Percentiles rank a stretch among this genome's conserved stretches.
Conservation (phyloP, 192 early-diverging fungal genomes). For the Podila horticola region DNA sequence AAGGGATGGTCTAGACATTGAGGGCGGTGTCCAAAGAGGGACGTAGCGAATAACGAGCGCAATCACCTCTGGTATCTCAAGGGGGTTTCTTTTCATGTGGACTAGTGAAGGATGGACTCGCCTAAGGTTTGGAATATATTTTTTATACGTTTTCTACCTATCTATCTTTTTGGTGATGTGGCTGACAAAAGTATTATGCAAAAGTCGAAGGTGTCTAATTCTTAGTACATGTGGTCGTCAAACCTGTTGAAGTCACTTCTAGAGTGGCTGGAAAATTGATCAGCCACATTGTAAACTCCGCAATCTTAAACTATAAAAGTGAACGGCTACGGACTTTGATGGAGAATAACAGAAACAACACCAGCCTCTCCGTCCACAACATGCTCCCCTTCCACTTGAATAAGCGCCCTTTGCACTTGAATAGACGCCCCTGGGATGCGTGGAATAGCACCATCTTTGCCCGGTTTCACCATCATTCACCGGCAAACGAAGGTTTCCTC, state of each 20-base stretch:
- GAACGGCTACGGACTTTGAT: not conserved
- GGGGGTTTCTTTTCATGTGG: too few relatives aligned
- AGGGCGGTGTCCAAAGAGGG: too few relatives aligned
- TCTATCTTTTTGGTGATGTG: not conserved
- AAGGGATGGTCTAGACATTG: too few relatives aligned
- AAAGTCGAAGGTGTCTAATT: not conserved
- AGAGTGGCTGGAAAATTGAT: slow-evolving; percentile 1
- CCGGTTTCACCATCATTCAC: not conserved
- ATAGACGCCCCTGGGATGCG: not conserved
- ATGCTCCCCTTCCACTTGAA: slow-evolving; percentile 3
- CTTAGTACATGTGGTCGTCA: too few relatives aligned
- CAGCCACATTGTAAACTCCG: not conserved
- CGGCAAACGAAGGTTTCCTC: not conserved
- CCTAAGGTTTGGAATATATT: too few relatives aligned
- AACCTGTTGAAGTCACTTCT: too few relatives aligned
- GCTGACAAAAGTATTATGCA: not conserved
- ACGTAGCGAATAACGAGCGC: too few relatives aligned
- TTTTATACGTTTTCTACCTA: too few relatives aligned
- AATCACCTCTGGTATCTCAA: too few relatives aligned
- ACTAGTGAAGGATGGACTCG: too few relatives aligned
- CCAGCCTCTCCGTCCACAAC: not conserved
- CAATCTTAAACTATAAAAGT: not conserved
- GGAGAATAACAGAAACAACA: not conserved
- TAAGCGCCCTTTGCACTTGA: not conserved
- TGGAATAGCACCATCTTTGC: not conserved